Conservation (phyloP, 2,329 filamentous ascomycete species). For the Alternaria sp. region DNA sequence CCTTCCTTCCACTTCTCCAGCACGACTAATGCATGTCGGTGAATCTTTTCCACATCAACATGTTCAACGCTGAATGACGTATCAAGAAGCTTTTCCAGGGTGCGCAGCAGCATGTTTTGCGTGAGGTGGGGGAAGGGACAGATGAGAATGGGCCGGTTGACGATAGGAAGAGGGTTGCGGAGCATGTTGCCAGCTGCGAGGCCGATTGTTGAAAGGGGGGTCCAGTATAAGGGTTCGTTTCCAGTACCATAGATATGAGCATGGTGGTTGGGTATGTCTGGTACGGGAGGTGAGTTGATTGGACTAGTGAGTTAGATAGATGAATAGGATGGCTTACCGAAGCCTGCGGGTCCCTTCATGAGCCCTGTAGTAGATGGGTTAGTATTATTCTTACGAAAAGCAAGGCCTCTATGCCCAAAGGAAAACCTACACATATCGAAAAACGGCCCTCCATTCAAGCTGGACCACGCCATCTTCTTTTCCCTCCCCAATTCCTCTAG, state of each 20-base stretch:
- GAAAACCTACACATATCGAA: constrained; percentile 49
- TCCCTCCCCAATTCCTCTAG: constrained; percentile 33
- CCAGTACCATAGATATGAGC: constrained; percentile 49
- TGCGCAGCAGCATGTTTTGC: constrained; percentile 36
- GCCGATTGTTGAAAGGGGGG: constrained; percentile 38
- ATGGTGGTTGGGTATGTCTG: constrained; percentile 31
- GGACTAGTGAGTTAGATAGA: background rate
- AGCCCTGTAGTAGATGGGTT: constrained; percentile 29
- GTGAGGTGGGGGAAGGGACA: constrained; percentile 34
- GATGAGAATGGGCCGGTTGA: constrained; percentile 43
- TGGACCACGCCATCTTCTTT: constrained; percentile 40
- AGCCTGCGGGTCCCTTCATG: constrained; percentile 49
- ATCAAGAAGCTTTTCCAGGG: constrained; percentile 33
- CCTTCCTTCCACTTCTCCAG: constrained; percentile 35
- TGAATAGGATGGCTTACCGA: constrained; percentile 12
- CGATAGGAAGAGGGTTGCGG: constrained; percentile 27
- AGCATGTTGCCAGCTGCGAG: constrained; percentile 43
- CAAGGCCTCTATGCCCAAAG: background rate
- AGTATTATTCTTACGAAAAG: background rate
- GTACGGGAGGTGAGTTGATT: background rate
- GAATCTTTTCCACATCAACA: constrained; percentile 41
- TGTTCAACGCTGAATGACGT: constrained; percentile 33
- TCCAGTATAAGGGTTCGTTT: constrained; percentile 42
- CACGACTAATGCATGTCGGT: constrained; percentile 35
- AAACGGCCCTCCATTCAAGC: constrained; percentile 48